phyloP scores from a whole-genome alignment of 306 rosid species.

The Cucurbita ficifolia region DNA sequence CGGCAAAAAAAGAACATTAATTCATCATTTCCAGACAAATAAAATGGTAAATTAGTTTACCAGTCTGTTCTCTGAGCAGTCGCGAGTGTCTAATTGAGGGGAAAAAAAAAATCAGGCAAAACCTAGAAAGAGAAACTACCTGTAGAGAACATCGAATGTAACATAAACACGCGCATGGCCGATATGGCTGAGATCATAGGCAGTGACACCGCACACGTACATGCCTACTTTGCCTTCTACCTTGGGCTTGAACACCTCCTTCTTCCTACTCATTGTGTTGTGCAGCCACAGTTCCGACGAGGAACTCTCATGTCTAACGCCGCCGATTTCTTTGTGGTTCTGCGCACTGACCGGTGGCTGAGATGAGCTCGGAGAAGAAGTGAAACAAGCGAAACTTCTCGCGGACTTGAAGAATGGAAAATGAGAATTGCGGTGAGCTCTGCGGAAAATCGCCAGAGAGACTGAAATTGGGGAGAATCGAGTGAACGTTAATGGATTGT shows the following conservation, averaged over 20 bases:
- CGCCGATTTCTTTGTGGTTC: slow-evolving; percentile 7
- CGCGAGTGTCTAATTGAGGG: not conserved
- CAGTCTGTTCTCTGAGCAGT: not conserved
- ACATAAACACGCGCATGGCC: slow-evolving; percentile 96
- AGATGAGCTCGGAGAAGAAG: slow-evolving; percentile 21
- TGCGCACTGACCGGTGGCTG: slow-evolving; percentile 21
- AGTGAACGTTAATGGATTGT: slow-evolving; percentile 33
- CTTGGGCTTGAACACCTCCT: slow-evolving; percentile 57
- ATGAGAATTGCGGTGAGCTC: slow-evolving; percentile 1
- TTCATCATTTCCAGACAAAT: too few relatives aligned
- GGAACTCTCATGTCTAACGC: not conserved
- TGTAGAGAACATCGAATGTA: slow-evolving; percentile 80
- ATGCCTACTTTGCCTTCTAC: slow-evolving; percentile 66
- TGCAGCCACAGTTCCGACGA: slow-evolving; percentile 53
- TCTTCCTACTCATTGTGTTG: slow-evolving; percentile 69
- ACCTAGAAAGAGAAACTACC: slow-evolving; percentile 30
- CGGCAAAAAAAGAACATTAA: not conserved
- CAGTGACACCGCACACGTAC: slow-evolving; percentile 96
- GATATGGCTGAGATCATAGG: slow-evolving; percentile 89
- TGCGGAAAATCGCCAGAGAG: slow-evolving; percentile 22
- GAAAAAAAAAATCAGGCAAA: not conserved
- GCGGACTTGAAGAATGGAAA: slow-evolving; percentile 13
- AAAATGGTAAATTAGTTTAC: not conserved
- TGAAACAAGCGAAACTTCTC: slow-evolving; percentile 9
- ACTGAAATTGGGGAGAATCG: slow-evolving; percentile 1